Conservation (phyloP, 176 grass and related monocot species). For the Oryza brachyantha region DNA sequence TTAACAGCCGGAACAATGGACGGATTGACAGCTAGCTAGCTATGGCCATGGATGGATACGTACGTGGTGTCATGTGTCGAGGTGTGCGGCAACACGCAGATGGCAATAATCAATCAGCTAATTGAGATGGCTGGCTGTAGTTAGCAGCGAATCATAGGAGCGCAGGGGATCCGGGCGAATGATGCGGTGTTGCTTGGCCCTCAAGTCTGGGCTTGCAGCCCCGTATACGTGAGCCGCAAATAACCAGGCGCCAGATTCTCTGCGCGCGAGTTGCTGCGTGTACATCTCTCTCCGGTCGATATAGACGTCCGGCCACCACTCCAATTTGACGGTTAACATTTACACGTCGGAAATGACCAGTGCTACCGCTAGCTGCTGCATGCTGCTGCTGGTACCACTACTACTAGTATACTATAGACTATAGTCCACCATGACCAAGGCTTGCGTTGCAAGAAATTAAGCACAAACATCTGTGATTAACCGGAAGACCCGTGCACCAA, state of each 20-base stretch:
- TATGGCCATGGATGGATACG: neutral
- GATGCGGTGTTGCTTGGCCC: conserved; percentile 58
- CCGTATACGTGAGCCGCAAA: conserved; percentile 52
- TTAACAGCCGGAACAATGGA: neutral
- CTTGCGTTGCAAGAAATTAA: conserved; percentile 52
- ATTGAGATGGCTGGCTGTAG: neutral
- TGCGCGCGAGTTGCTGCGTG: conserved; percentile 34
- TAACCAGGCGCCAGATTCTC: conserved; percentile 48
- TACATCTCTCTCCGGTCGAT: conserved; percentile 12
- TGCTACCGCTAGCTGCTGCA: neutral
- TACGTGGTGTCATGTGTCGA: conserved; percentile 4
- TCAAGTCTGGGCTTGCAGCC: conserved; percentile 54
- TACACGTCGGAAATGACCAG: conserved; percentile 27
- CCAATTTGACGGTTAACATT: conserved; percentile 26
- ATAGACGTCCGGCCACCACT: neutral
- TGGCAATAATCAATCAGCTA: neutral
- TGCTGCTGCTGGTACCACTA: neutral
- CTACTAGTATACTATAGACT: too few species aligned
- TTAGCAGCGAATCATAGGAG: neutral
- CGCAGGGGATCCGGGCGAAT: conserved; percentile 34
- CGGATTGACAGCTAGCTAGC: neutral
- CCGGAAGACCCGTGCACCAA: conserved; percentile 12
- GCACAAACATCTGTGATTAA: neutral
- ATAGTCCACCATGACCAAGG: conserved; percentile 7
- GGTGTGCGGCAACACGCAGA: neutral